Conservation (phyloP, 2,329 filamentous ascomycete species). For the Colletotrichum simmondsii region DNA sequence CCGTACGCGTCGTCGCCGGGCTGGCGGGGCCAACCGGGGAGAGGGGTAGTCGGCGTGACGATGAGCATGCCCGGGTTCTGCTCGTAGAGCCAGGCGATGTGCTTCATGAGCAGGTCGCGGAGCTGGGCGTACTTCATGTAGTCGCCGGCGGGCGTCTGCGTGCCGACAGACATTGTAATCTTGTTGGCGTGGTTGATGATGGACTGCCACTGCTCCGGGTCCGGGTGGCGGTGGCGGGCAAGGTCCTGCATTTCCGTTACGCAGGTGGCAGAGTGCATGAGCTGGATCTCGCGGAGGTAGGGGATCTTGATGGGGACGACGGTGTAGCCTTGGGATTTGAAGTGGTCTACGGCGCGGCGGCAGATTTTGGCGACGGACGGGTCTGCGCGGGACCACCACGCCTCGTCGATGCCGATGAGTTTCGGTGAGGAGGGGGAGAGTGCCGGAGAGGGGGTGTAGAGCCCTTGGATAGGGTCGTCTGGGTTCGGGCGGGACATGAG, state of each 20-base stretch:
- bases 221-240: constrained; percentile 53
- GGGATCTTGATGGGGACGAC: constrained; percentile 73
- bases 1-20: constrained; percentile 74
- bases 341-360: constrained; percentile 69
- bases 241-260: constrained; percentile 72
- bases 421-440: constrained; percentile 58
- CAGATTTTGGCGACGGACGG: constrained; percentile 71
- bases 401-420: constrained; percentile 77
- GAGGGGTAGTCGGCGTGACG: constrained; percentile 80
- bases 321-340: constrained; percentile 60
- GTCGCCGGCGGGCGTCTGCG: constrained; percentile 74
- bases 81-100: constrained; percentile 77
- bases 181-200: constrained; percentile 75
- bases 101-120: constrained; percentile 80
- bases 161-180: constrained; percentile 73
- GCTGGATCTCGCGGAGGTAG: constrained; percentile 75
- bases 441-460: constrained; percentile 70
- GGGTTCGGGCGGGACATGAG: constrained; percentile 80
- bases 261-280: constrained; percentile 82
- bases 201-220: constrained; percentile 61
- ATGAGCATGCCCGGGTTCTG: constrained; percentile 81
- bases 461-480: constrained; percentile 60
- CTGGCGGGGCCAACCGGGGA: constrained; percentile 77
- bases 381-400: constrained; percentile 62
- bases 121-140: constrained; percentile 79